Conservation (phyloP, 805 yeast species). For the Candida argentea region DNA sequence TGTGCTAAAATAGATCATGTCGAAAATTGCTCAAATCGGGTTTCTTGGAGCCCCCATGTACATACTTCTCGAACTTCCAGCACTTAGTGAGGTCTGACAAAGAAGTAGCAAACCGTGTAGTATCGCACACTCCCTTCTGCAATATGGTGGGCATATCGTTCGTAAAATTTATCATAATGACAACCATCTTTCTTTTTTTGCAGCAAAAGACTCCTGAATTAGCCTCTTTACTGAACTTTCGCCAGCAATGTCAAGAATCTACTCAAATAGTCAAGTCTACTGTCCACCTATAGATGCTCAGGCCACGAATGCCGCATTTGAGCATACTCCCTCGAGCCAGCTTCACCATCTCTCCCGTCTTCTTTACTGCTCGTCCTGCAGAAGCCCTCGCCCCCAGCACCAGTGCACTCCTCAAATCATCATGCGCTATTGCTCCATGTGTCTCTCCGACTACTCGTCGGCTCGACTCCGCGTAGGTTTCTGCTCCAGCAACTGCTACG, state of each 20-base stretch:
- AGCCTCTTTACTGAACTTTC: no score
- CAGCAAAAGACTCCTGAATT: no score
- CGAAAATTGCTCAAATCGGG: no score
- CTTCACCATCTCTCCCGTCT: conserved; percentile 14
- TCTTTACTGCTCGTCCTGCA: conserved; percentile 30
- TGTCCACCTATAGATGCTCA: conserved; percentile 7
- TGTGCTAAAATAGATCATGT: no score
- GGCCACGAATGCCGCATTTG: not conserved
- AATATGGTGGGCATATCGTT: no score
- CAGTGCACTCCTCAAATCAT: conserved; percentile 17
- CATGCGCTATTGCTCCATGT: conserved; percentile 26
- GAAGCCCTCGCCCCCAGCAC: conserved; percentile 15
- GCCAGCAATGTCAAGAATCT: conserved; percentile 19
- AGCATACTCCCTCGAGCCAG: conserved; percentile 3
- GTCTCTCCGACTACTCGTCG: conserved; percentile 25
- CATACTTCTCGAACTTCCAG: no score
- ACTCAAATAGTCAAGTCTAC: conserved; percentile 12
- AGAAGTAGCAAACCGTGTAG: no score
- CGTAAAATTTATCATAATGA: no score
- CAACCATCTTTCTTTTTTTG: no score
- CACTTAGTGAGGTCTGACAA: no score
- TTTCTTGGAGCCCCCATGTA: no score
- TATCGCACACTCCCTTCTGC: no score
- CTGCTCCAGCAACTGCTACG: conserved; percentile 31
- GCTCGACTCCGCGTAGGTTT: conserved; percentile 8